Evolutionary conservation across 805 yeast genomes (phyloP).

Genomic region (Dipodascus albidus): DNA sequence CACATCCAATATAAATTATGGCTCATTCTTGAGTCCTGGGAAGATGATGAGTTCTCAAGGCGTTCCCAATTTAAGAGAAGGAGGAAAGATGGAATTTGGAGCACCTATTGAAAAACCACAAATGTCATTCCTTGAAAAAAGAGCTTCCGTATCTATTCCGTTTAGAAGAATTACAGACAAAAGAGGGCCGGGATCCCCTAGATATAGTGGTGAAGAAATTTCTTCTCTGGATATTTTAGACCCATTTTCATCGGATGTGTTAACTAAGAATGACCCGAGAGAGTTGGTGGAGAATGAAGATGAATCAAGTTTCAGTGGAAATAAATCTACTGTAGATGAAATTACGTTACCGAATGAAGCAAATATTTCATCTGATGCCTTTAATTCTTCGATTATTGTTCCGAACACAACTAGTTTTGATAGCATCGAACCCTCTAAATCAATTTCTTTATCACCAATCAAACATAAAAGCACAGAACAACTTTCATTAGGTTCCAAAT

Average conservation of each 20-base stretch:
- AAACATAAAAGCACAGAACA: background rate
- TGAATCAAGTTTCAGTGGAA: too few relatives aligned
- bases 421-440: background rate
- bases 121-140: background rate
- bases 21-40: background rate
- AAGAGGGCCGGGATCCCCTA: too few relatives aligned
- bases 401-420: too few relatives aligned
- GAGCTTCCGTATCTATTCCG: background rate
- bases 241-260: background rate
- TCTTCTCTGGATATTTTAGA: too few relatives aligned
- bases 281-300: too few relatives aligned
- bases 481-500: background rate
- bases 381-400: too few relatives aligned
- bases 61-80: background rate
- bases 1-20: background rate
- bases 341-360: too few relatives aligned
- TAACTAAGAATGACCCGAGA: too few relatives aligned
- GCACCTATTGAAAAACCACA: background rate
- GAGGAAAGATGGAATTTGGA: background rate
- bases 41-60: background rate
- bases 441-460: background rate
- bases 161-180: background rate
- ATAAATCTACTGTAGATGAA: too few relatives aligned
- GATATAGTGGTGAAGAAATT: too few relatives aligned
- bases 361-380: too few relatives aligned